Conservation (phyloP, 1,139 yeast genomes). For the Geotrichum aggregatum region DNA sequence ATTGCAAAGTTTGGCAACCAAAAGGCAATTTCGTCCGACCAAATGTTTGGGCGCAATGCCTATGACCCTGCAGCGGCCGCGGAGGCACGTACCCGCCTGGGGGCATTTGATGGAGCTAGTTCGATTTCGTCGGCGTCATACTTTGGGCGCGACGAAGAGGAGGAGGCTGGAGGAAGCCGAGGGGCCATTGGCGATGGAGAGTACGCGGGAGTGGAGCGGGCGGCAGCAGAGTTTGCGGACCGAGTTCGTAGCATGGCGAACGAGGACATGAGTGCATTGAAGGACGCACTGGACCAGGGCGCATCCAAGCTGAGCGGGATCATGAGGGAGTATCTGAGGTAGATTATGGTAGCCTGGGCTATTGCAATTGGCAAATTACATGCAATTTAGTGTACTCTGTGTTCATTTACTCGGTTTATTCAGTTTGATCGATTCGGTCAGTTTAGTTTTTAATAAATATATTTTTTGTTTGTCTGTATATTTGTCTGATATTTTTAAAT, state of each 20-base stretch:
- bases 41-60: constrained; percentile 82
- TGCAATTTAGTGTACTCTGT: too few relatives aligned
- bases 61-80: constrained; percentile 73
- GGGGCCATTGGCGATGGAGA: constrained; percentile 24
- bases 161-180: constrained; percentile 35
- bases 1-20: constrained; percentile 74
- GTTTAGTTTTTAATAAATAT: too few relatives aligned
- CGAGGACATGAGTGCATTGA: constrained; percentile 81
- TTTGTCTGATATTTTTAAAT: too few relatives aligned
- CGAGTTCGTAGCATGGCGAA: constrained; percentile 70
- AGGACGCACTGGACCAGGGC: constrained; percentile 92
- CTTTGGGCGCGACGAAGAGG: constrained; percentile 77
- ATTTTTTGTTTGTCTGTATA: not conserved
- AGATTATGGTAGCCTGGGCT: constrained; percentile 17
- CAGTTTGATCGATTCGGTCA: too few relatives aligned
- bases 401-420: too few relatives aligned
- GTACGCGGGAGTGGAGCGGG: constrained; percentile 48
- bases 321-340: constrained; percentile 76
- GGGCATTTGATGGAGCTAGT: constrained; percentile 78
- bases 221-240: constrained; percentile 65
- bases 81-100: constrained; percentile 76
- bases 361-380: too few relatives aligned
- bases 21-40: constrained; percentile 94
- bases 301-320: constrained; percentile 82
- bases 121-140: constrained; percentile 88